Evolutionary conservation across 129 eudicot genomes (phyloP).

Genomic region (Dittrichia graveolens): DNA sequence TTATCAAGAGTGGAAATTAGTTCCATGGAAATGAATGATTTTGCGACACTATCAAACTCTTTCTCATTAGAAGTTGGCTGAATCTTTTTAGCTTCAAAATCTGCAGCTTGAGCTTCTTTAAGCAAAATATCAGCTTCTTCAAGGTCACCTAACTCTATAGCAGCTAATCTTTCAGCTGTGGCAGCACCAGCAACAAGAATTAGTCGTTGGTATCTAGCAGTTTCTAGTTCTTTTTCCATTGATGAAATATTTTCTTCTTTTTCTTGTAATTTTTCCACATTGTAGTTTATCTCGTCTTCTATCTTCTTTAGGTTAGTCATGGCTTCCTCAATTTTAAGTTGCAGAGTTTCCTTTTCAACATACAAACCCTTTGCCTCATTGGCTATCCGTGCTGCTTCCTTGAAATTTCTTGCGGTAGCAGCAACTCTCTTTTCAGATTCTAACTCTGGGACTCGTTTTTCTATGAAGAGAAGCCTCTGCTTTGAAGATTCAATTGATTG

Average conservation of each 20-base stretch:
- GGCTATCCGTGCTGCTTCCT: conserved; percentile 82
- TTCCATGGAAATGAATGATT: conserved; percentile 59
- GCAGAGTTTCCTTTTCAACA: conserved; percentile 55
- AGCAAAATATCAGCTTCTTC: conserved; percentile 71
- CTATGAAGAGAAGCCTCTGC: conserved; percentile 69
- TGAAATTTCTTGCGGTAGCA: conserved; percentile 78
- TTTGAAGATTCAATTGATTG: conserved; percentile 58
- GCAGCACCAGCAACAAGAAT: conserved; percentile 57
- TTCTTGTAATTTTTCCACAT: conserved; percentile 46
- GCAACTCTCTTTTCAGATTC: conserved; percentile 86
- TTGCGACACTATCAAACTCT: conserved; percentile 36
- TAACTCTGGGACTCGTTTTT: conserved; percentile 73
- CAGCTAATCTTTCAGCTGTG: conserved; percentile 55
- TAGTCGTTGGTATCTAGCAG: conserved; percentile 57
- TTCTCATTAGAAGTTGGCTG: conserved; percentile 35
- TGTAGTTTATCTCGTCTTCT: conserved; percentile 49
- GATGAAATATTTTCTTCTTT: conserved; percentile 49
- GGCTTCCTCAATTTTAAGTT: conserved; percentile 45
- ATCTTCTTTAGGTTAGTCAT: conserved; percentile 45
- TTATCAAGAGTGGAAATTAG: conserved; percentile 62
- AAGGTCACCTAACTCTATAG: conserved; percentile 60
- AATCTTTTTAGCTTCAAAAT: conserved; percentile 60
- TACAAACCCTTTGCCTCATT: conserved; percentile 60
- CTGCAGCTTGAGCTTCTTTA: conserved; percentile 69
- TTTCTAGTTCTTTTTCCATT: conserved; percentile 66